Base-by-base conservation (phyloP, 768 basidiomycete genomes). In the Clitopilus hobsonii region DNA sequence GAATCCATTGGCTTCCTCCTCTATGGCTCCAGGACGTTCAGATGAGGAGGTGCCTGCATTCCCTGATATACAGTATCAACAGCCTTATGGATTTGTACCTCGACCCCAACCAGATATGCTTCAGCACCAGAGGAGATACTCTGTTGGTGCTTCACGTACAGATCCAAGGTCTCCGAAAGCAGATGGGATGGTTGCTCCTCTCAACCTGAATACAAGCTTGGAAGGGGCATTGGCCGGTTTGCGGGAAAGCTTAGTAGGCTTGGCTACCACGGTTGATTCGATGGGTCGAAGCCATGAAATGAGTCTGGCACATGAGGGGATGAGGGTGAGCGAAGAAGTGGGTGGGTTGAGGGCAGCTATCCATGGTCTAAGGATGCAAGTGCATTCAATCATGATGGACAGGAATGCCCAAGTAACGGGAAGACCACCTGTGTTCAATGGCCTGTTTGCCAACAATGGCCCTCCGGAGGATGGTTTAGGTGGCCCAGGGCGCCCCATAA, bases 361-460 rank as follows among this genome's bases (percentile, higher is more conserved):
- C 38, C 87, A 91, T 58, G 90, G 89, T 1, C 67, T 93, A 47
- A 76, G 90, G 53, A 87, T 92, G 77, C 90, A 91, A 81, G 85
- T 89, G 52, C 88, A 89, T 62, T 76, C 80, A 48, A 79, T 90
- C 57, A 85, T 90, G 85, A 83, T 88, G 84, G 86, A 89, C 38
- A 76, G 85, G 56, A 88, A 85, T 68, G 80, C 80, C 14, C 79
- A 80, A 58, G 70, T 80, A 50, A 81, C 78, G 24, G 79, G 80
- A 49, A 71, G 79, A 28, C 61, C 67, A 30, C 65, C 60, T 26
- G 61, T 61, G 16, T 56, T 58, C 20, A 63, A 61, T 51, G 50
- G 52, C 57, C 2, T 23, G 10, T 45, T 45, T 4, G 11, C 18
- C 3, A 20, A 20, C 41, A 45, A 20, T 20, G 41, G 41, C 14